Evolutionary conservation across 1,139 yeast species (phyloP).

Genomic region (Taphrina communis): DNA sequence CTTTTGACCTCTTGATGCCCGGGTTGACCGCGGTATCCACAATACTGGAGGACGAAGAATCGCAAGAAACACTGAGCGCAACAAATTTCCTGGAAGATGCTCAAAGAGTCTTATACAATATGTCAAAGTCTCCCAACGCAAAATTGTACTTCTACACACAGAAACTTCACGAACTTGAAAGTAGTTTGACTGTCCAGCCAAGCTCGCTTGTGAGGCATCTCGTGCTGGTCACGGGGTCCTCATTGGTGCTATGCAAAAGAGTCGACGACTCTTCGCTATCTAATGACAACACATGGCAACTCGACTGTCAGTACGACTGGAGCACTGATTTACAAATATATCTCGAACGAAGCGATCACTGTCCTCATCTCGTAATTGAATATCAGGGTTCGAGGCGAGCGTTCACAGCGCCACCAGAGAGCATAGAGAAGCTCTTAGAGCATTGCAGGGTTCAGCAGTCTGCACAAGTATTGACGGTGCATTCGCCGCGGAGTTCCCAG

Average conservation of each 20-base stretch:
- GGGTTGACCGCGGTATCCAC: not conserved
- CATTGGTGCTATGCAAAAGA: not conserved
- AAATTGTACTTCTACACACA: not conserved
- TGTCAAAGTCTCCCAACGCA: not conserved
- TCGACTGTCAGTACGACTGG: not conserved
- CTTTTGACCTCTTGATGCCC: conserved; percentile 19
- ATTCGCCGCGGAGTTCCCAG: not conserved
- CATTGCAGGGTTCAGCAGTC: not conserved
- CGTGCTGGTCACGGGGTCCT: not conserved
- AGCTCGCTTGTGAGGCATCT: not conserved
- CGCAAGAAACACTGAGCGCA: not conserved
- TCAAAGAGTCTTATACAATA: conserved; percentile 2
- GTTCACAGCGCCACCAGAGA: not conserved
- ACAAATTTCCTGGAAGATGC: not conserved
- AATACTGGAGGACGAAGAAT: not conserved
- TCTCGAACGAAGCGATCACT: not conserved
- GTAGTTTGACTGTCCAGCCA: no score
- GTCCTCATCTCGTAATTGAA: not conserved
- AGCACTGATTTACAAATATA: not conserved
- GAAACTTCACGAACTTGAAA: not conserved
- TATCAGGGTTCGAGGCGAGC: not conserved
- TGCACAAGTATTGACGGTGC: not conserved
- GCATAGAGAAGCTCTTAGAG: not conserved
- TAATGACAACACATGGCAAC: not conserved
- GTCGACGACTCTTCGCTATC: not conserved